Conservation (phyloP, 495 filamentous ascomycete genomes). For the Aspergillus indologenus region DNA sequence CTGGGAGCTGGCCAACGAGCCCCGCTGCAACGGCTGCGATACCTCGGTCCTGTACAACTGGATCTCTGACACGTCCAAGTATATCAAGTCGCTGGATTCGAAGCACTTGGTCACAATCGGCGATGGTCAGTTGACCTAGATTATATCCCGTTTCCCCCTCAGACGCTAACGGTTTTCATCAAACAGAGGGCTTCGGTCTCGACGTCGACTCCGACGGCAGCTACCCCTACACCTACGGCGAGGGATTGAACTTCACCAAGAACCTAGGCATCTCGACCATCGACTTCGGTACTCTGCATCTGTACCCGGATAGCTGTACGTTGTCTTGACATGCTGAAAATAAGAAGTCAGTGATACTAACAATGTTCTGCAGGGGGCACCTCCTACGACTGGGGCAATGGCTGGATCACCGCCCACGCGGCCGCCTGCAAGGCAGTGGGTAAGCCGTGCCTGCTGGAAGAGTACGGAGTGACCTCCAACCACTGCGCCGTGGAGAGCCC, state of each 20-base stretch:
- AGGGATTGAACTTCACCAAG: slow-evolving; percentile 63
- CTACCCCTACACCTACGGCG: slow-evolving; percentile 56
- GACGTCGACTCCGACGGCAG: slow-evolving; percentile 43
- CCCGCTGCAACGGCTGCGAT: slow-evolving; percentile 60
- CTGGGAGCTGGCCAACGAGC: slow-evolving; percentile 73
- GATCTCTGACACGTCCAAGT: slow-evolving; percentile 56
- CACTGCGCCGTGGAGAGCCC: slow-evolving; percentile 45
- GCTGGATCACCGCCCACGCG: slow-evolving; percentile 62
- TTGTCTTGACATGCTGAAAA: slow-evolving; percentile 39
- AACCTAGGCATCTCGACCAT: slow-evolving; percentile 56
- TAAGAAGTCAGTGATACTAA: slow-evolving; percentile 17
- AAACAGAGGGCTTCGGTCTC: slow-evolving; percentile 39
- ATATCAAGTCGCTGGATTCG: slow-evolving; percentile 64
- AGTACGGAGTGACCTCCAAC: slow-evolving; percentile 55
- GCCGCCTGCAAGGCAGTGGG: slow-evolving; percentile 50
- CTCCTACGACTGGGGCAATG: slow-evolving; percentile 43
- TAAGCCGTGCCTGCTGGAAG: slow-evolving; percentile 68
- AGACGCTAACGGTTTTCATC: not conserved
- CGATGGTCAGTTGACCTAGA: slow-evolving; percentile 47
- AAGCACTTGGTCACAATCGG: slow-evolving; percentile 66
- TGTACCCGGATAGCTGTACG: slow-evolving; percentile 56
- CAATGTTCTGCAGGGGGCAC: slow-evolving; percentile 34
- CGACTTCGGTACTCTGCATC: slow-evolving; percentile 66
- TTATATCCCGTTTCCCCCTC: not conserved
- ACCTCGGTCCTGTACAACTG: slow-evolving; percentile 59